Percentiles rank a stretch among this genome's conserved stretches.
Conservation (phyloP, 768 basidiomycete species). For the Tephrocybe sp. region DNA sequence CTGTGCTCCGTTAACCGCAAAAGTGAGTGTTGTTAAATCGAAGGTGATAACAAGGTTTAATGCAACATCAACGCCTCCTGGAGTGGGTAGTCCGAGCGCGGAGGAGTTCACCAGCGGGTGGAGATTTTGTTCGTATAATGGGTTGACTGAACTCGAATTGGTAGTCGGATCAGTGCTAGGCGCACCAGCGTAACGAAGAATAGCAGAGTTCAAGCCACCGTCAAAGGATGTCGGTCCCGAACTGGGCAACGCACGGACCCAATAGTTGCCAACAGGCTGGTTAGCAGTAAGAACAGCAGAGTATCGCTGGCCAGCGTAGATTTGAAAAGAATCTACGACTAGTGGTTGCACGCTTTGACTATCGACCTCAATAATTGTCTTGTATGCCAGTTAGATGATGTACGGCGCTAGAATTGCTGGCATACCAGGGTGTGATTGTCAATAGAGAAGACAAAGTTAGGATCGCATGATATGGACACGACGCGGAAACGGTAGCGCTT, state of each 20-base stretch:
- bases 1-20: constrained; percentile 26
- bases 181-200: neutral
- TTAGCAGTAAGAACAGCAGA: constrained; percentile 41
- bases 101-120: neutral
- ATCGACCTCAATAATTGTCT: constrained; percentile 40
- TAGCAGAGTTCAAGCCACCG: constrained; percentile 31
- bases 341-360: constrained; percentile 24
- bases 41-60: constrained; percentile 19
- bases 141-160: neutral
- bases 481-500: no score
- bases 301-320: constrained; percentile 42
- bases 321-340: constrained; percentile 37
- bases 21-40: constrained; percentile 11
- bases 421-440: constrained; percentile 29
- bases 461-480: neutral
- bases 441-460: neutral
- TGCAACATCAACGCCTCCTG: neutral
- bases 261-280: constrained; percentile 46
- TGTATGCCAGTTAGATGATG: no score
- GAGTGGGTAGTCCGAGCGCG: neutral
- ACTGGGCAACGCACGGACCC: constrained; percentile 42
- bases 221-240: constrained; percentile 25
- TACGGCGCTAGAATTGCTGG: no score
- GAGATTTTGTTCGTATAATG: neutral
- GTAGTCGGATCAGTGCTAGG: neutral